Percentiles rank a stretch among this genome's conserved stretches.
Conservation (phyloP, 768 basidiomycete species). For the Leccinum broughii region DNA sequence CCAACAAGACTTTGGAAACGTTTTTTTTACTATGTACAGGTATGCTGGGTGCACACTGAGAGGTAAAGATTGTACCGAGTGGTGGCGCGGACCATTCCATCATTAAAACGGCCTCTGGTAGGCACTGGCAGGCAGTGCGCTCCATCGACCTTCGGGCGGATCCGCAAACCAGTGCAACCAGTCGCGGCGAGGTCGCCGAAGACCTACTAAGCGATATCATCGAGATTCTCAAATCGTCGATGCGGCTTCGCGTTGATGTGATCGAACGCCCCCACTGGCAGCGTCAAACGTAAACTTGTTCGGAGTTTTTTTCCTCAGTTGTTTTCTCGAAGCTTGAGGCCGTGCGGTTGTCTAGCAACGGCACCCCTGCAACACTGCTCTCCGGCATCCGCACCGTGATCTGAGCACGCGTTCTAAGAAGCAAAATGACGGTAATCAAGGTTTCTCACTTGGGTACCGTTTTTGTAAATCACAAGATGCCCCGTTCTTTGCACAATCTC, state of each 20-base stretch:
- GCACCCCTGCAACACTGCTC: too few relatives aligned
- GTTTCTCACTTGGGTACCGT: too few relatives aligned
- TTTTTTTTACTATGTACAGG: neutral
- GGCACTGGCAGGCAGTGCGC: neutral
- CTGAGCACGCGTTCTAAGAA: too few relatives aligned
- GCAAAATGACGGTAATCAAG: too few relatives aligned
- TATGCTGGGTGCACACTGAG: neutral
- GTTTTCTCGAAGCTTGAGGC: too few relatives aligned
- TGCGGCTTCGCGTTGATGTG: neutral
- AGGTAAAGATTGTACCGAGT: neutral
- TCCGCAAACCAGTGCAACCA: neutral
- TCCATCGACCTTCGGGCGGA: neutral
- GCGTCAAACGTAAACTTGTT: too few relatives aligned
- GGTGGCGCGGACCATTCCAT: neutral
- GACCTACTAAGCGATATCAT: constrained; percentile 10
- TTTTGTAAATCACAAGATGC: too few relatives aligned
- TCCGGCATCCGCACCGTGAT: too few relatives aligned
- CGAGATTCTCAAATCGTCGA: constrained; percentile 41
- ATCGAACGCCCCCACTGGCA: neutral
- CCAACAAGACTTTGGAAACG: neutral
- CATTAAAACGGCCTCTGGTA: too few relatives aligned
- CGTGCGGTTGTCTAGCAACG: too few relatives aligned
- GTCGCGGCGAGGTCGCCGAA: constrained; percentile 3
- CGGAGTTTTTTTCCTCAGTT: too few relatives aligned
- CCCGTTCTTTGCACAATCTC: too few relatives aligned